phyloP scores from a whole-genome alignment of 2,329 filamentous ascomycete genomes.

The Colletotrichum tabaci region DNA sequence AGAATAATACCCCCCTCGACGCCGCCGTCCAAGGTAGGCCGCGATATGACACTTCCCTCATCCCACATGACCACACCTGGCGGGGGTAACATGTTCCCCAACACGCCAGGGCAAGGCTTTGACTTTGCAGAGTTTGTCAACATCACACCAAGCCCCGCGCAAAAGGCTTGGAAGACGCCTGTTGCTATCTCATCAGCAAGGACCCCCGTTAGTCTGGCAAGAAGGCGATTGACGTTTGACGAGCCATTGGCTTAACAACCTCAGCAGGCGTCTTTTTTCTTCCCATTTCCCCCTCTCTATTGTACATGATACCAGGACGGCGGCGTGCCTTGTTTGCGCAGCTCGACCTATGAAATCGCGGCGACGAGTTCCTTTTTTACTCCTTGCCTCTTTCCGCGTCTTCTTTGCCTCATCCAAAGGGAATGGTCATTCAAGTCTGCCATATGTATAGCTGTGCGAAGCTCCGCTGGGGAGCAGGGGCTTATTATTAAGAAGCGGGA shows the following conservation, averaged over 20 bases:
- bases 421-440: not conserved
- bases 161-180: constrained; percentile 90
- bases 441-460: not conserved
- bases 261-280: not conserved
- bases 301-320: constrained; percentile 26
- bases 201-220: constrained; percentile 76
- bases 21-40: constrained; percentile 76
- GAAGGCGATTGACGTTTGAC: constrained; percentile 87
- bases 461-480: not conserved
- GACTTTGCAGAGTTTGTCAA: constrained; percentile 98
- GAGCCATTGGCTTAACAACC: constrained; percentile 68
- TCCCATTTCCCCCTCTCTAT: not conserved
- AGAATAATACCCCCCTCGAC: constrained; percentile 81
- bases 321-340: not conserved
- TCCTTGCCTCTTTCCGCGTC: too few species aligned
- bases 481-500: not conserved
- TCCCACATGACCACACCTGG: constrained; percentile 93
- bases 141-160: constrained; percentile 94
- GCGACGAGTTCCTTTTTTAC: not conserved
- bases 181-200: constrained; percentile 65
- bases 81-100: constrained; percentile 77
- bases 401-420: not conserved
- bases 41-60: constrained; percentile 78
- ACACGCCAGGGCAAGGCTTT: constrained; percentile 86
- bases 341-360: not conserved